phyloP scores from a whole-genome alignment of 139 green algal genomes.

The Chlorella ohadii region DNA sequence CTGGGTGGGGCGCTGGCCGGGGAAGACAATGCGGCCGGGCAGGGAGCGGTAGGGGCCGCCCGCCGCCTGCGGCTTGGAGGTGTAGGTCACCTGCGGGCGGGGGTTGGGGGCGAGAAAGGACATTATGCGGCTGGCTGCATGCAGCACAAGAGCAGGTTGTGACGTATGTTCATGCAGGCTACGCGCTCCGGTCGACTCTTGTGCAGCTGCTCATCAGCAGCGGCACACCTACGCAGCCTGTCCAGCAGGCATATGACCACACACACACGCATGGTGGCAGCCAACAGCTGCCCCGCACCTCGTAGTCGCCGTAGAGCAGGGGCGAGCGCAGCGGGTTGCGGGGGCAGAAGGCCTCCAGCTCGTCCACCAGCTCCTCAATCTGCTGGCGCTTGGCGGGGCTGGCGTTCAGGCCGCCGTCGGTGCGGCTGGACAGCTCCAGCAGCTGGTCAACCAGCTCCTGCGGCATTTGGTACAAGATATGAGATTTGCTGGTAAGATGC shows the following conservation, averaged over 20 bases:
- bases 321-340: constrained; percentile 31
- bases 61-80: constrained; percentile 37
- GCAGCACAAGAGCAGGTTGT: too few species aligned
- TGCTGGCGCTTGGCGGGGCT: background rate
- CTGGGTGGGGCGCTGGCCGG: constrained; percentile 34
- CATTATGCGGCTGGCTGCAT: too few species aligned
- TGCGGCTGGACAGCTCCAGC: constrained; percentile 21
- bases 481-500: too few species aligned
- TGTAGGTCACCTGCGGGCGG: constrained; percentile 34
- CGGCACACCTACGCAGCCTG: too few species aligned
- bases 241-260: too few species aligned
- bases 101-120: background rate
- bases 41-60: constrained; percentile 41
- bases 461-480: background rate
- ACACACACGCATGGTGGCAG: background rate
- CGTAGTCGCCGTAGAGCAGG: constrained; percentile 43
- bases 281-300: background rate
- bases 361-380: constrained; percentile 41
- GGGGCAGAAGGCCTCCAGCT: constrained; percentile 39
- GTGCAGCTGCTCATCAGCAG: background rate
- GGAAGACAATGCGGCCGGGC: constrained; percentile 37
- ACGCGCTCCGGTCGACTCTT: too few species aligned
- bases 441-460: constrained; percentile 33
- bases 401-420: constrained; percentile 37
- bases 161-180: too few species aligned